Evolutionary conservation across 1,139 yeast genomes (phyloP).

Genomic region (Candida mesenterica): DNA sequence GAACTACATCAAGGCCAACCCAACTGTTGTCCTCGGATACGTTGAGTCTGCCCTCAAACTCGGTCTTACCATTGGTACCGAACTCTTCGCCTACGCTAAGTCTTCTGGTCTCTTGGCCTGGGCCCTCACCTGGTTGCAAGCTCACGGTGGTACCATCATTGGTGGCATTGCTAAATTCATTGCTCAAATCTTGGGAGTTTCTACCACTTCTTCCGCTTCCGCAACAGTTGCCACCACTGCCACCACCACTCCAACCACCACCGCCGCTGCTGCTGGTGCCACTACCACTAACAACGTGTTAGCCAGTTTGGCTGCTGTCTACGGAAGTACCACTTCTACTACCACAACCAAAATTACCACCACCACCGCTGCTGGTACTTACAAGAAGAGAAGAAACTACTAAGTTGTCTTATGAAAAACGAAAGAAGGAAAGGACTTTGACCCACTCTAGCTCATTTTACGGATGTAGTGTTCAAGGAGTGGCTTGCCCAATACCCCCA

Average conservation of each 20-base stretch:
- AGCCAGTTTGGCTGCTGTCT: slow-evolving; percentile 12
- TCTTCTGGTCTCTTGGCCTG: slow-evolving; percentile 34
- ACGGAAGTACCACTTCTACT: slow-evolving; percentile 11
- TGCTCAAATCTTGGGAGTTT: slow-evolving; percentile 14
- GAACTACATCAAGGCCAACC: slow-evolving; percentile 38
- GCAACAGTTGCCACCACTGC: slow-evolving; percentile 14
- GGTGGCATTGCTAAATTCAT: slow-evolving; percentile 29
- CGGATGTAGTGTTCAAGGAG: slow-evolving; percentile 8
- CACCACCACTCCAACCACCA: slow-evolving; percentile 13
- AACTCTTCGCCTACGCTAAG: slow-evolving; percentile 41
- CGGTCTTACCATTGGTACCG: slow-evolving; percentile 37
- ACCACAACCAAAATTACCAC: slow-evolving; percentile 10
- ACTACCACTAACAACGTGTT: slow-evolving; percentile 8
- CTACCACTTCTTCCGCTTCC: slow-evolving; percentile 10
- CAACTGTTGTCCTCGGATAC: slow-evolving; percentile 32
- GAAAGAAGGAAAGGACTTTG: background rate
- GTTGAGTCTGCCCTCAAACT: slow-evolving; percentile 34
- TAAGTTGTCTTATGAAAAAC: slow-evolving; percentile 6
- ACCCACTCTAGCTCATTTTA: slow-evolving; percentile 7
- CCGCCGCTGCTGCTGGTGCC: slow-evolving; percentile 8
- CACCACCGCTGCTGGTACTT: slow-evolving; percentile 12
- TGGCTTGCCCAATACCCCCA: background rate
- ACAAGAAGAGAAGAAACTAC: slow-evolving; percentile 20
- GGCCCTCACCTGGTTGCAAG: slow-evolving; percentile 30
- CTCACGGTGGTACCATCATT: slow-evolving; percentile 32